Conservation (phyloP, 176 grass and related monocot genomes). For the Triticum urartu region DNA sequence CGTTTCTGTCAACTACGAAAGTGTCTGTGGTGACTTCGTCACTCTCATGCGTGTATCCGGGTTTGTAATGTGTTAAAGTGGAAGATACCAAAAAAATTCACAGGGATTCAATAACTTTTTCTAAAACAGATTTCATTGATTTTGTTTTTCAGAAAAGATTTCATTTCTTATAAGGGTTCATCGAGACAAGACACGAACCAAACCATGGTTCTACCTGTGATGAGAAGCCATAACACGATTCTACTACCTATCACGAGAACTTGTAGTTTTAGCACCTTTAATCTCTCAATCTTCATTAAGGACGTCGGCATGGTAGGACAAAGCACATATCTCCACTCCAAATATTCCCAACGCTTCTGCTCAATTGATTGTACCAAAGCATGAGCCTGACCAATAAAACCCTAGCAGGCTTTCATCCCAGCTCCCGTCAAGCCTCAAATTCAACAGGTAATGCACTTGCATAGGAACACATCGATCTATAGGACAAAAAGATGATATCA, state of each 20-base stretch:
- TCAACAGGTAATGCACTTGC: background rate
- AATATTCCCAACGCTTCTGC: background rate
- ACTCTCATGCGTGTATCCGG: too few species aligned
- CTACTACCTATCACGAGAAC: too few species aligned
- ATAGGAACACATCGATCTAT: background rate
- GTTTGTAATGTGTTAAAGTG: too few species aligned
- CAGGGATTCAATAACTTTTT: too few species aligned
- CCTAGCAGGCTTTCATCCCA: background rate
- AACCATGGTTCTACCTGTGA: too few species aligned
- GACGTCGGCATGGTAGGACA: background rate
- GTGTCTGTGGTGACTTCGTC: too few species aligned
- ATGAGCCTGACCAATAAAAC: background rate
- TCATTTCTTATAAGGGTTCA: background rate
- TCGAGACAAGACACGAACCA: too few species aligned
- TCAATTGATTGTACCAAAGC: background rate
- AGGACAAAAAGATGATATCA: background rate
- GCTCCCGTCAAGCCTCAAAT: background rate
- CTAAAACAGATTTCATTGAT: background rate
- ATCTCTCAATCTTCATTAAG: background rate
- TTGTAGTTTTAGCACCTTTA: too few species aligned
- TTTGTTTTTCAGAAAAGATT: background rate
- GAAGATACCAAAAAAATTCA: too few species aligned
- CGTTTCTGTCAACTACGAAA: too few species aligned
- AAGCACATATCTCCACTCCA: background rate
- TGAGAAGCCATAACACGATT: too few species aligned